A percentile compares a stretch with the other conserved stretches of the same genome.
These are phyloP conservation scores for Mesotaenium endlicherianum DNA, from an alignment of 139 green algal species.

Conservation along the genomic window DNA sequence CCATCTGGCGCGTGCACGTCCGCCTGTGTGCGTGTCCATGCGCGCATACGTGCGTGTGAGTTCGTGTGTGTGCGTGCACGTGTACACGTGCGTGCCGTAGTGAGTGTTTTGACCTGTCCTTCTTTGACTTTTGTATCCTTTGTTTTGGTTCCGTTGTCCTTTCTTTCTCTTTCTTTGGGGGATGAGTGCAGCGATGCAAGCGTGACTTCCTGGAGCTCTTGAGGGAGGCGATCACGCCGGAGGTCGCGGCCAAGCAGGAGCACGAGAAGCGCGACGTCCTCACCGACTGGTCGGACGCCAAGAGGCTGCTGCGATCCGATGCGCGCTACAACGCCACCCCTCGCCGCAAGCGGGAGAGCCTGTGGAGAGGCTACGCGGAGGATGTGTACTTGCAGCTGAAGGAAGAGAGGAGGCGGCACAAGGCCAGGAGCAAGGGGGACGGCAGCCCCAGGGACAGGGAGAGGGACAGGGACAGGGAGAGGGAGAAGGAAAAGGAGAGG, in stretches of 20 bases:
- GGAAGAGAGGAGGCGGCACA: neutral
- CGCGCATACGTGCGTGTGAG: no score
- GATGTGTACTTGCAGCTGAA: neutral
- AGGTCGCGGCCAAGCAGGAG: neutral
- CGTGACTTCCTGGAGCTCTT: conserved; percentile 3
- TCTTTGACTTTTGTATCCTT: no score
- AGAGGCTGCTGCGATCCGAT: conserved; percentile 7
- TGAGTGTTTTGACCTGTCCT: no score
- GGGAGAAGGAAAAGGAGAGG: conserved; percentile 4
- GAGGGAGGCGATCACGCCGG: neutral
- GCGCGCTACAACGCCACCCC: neutral
- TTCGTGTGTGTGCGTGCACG: no score
- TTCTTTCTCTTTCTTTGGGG: no score
- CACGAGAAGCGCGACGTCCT: neutral
- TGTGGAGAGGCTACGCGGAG: conserved; percentile 16
- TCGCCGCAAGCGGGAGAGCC: conserved; percentile 1
- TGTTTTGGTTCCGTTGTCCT: no score
- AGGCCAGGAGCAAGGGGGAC: neutral
- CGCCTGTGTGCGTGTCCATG: no score
- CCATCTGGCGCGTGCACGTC: no score
- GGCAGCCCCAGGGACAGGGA: neutral
- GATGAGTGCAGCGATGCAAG: neutral
- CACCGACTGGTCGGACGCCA: conserved; percentile 3
- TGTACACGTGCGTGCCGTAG: no score
- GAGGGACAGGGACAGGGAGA: conserved; percentile 29